Evolutionary conservation across 2,329 filamentous ascomycete species (phyloP).

Genomic region (Myotisia sp.): DNA sequence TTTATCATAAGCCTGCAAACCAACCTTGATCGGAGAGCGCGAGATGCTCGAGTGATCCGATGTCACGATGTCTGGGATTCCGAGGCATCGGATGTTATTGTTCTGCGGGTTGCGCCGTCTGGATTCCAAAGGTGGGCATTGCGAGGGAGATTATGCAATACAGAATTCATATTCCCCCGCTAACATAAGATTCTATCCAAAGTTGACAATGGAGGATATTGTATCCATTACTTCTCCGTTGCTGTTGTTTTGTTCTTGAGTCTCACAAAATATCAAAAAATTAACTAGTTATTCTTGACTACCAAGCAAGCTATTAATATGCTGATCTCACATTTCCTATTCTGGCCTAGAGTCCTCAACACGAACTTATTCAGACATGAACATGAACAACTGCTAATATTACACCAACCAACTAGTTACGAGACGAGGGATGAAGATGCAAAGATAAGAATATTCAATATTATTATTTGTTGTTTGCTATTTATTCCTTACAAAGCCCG

Average conservation of each 20-base stretch:
- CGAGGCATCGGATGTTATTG: constrained; percentile 37
- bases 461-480: no score
- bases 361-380: no score
- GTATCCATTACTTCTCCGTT: background rate
- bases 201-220: background rate
- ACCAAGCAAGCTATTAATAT: background rate
- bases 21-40: constrained; percentile 48
- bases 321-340: no score
- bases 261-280: no score
- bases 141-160: constrained; percentile 17
- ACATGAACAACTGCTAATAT: no score
- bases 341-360: no score
- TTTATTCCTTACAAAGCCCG: no score
- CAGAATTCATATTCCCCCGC: constrained; percentile 7
- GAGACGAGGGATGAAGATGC: no score
- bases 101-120: constrained; percentile 33
- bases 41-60: constrained; percentile 27
- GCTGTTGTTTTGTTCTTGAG: no score
- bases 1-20: constrained; percentile 2
- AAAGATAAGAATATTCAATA: no score
- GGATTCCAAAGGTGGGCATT: constrained; percentile 27
- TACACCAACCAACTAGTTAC: no score
- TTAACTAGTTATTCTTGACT: background rate
- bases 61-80: constrained; percentile 29
- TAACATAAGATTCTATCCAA: constrained; percentile 7